Percentiles rank a stretch among this genome's conserved stretches.
Evolutionary conservation across 495 filamentous ascomycete genomes (phyloP).

Genomic region (Podospora anserina): DNA sequence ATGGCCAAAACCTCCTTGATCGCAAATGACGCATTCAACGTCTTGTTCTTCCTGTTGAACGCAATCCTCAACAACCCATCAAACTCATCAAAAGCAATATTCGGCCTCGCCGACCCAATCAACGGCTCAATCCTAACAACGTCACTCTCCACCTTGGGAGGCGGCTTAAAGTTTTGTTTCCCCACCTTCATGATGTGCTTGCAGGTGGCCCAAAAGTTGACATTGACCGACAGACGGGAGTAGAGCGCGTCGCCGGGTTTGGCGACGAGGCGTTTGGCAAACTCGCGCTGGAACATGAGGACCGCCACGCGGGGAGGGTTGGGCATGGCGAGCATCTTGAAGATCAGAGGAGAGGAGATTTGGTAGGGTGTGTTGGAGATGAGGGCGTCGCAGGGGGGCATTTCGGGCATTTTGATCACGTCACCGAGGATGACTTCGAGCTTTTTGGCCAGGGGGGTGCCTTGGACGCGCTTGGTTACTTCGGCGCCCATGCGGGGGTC

Average conservation of each 20-base stretch:
- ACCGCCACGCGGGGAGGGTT: constrained; percentile 72
- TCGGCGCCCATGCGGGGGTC: constrained; percentile 97
- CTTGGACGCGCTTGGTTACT: constrained; percentile 90
- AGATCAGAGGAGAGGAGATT: constrained; percentile 86
- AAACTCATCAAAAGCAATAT: constrained; percentile 90
- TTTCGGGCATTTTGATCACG: constrained; percentile 77
- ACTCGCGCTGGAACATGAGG: constrained; percentile 63
- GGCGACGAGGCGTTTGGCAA: constrained; percentile 34
- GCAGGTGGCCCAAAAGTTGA: constrained; percentile 89
- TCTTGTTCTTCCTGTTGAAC: constrained; percentile 65
- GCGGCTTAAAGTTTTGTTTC: constrained; percentile 91
- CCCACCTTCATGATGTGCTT: constrained; percentile 89
- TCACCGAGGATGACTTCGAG: constrained; percentile 86
- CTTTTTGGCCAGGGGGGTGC: constrained; percentile 72
- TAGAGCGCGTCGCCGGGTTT: constrained; percentile 68
- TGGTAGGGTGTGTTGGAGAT: constrained; percentile 94
- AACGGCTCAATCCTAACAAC: constrained; percentile 35
- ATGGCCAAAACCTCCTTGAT: constrained; percentile 75
- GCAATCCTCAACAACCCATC: constrained; percentile 82
- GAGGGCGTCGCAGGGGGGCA: constrained; percentile 86
- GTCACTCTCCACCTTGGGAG: constrained; percentile 82
- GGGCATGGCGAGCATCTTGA: constrained; percentile 77
- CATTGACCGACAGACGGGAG: constrained; percentile 81
- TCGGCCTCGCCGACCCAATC: constrained; percentile 63
- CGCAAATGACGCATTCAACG: constrained; percentile 68